A percentile compares a stretch with the other conserved stretches of the same genome.
Conservation (phyloP, 2,329 filamentous ascomycete genomes). For the Ceratocystis cubensis region DNA sequence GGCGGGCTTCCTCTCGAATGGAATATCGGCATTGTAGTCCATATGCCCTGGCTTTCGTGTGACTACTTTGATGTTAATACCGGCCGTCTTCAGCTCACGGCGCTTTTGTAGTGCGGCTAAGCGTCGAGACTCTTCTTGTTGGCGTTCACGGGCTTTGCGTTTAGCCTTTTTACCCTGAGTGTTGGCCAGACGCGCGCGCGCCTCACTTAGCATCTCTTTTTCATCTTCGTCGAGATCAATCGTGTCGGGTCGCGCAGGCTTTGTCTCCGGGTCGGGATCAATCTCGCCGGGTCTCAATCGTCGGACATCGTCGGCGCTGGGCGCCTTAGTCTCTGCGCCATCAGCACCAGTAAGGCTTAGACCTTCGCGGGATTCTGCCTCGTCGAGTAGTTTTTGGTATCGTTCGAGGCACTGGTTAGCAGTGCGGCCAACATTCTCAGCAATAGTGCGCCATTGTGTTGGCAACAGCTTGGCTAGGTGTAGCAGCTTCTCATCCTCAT, state of each 20-base stretch:
- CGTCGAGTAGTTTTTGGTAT: conserved; percentile 91
- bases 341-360: conserved; percentile 74
- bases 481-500: conserved; percentile 94
- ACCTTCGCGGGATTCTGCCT: conserved; percentile 82
- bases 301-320: conserved; percentile 84
- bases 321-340: conserved; percentile 74
- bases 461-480: conserved; percentile 98
- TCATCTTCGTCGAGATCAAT: conserved; percentile 98
- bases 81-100: conserved; percentile 89
- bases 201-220: conserved; percentile 98
- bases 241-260: conserved; percentile 87
- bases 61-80: conserved; percentile 93
- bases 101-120: conserved; percentile 88
- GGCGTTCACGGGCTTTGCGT: conserved; percentile 86
- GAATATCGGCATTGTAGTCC: conserved; percentile 99
- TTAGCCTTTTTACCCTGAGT: conserved; percentile 99
- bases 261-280: conserved; percentile 93
- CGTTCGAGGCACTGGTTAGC: conserved; percentile 95
- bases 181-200: conserved; percentile 87
- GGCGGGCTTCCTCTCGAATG: conserved; percentile 85
- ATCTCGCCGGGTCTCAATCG: conserved; percentile 81
- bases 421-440: conserved; percentile 88
- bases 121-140: conserved; percentile 85
- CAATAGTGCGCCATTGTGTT: conserved; percentile 97
- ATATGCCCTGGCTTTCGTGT: conserved; percentile 91